Evolutionary conservation across 305 asterid genomes (phyloP).

Genomic region (Fraxinus floribunda): DNA sequence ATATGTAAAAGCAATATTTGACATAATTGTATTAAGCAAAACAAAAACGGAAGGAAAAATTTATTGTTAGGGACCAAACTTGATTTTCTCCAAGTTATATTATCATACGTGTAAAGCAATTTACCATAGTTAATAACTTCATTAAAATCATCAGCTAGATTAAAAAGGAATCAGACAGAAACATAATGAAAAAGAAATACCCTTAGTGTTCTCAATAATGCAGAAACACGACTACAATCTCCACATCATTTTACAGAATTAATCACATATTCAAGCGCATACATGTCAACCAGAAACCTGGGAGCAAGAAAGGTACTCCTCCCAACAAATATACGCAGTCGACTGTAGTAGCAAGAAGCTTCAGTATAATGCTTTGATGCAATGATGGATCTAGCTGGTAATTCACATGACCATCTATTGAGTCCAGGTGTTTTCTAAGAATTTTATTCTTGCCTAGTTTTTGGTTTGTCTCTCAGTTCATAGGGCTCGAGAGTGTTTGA

Average conservation of each 20-base stretch:
- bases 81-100: background rate
- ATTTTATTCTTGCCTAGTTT: background rate
- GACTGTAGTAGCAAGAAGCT: background rate
- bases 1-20: background rate
- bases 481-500: background rate
- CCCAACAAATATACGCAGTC: background rate
- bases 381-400: background rate
- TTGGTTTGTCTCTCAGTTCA: background rate
- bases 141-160: background rate
- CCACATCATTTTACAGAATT: background rate
- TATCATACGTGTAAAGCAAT: background rate
- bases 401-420: background rate
- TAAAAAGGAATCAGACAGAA: background rate
- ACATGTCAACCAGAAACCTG: background rate
- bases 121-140: background rate
- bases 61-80: background rate
- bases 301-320: background rate
- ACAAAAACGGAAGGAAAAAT: background rate
- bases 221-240: background rate
- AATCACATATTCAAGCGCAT: background rate
- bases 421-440: background rate
- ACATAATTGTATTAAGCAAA: background rate
- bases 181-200: background rate
- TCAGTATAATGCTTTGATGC: background rate
- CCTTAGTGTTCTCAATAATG: background rate